Base-by-base conservation (phyloP, 2,329 filamentous ascomycete genomes). In the Aspergillus sp. region DNA sequence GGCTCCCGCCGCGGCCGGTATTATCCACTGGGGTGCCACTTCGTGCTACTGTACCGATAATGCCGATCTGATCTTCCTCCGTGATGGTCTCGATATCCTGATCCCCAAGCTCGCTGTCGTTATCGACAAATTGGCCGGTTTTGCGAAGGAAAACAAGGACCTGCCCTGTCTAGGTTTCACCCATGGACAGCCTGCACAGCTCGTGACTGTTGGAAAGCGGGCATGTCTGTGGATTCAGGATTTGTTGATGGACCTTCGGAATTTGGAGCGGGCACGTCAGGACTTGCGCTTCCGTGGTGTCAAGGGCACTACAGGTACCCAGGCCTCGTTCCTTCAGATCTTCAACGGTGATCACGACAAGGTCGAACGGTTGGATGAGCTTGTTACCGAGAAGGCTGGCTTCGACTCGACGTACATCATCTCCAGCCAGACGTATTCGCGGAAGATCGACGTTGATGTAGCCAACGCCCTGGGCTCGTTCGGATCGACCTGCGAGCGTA, bases 401-500 rank as follows among this genome's bases (percentile, higher is more conserved):
- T 85, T 85, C 63, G 65, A 66, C 40, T 73, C 73, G 30, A 74
- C 75, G 41, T 84, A 79, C 60, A 76, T 77, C 52, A 79, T 88
- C 48, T 85, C 82, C 5, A 81, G 80, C 19, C 86, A 90, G 62
- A 86, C 83, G 5, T 86, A 86, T 69, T 82, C 85, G 4, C 80
- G 88, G 52, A 93, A 93, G 70, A 83, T 95, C 46, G 89, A 96
- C 63, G 74, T 86, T 36, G 76, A 83, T 47, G 75, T 95, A n/a
- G 78, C 83, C 57, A 90, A 93, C 61, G 87, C 86, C n/a, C 73
- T 95, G 32, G 76, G 79, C 30, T 86, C 82, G 1, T 81, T 95
- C 44, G 89, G 86, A 27, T 78, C 87, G n/a, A 88, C 87, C 0
- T 86, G 81, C 43, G 79, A 87, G 61, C 80, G 83, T 49, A 90